Evolutionary conservation across 108 stramenopile genomes (phyloP).

Genomic region (Cyclostephanos tholiformis): DNA sequence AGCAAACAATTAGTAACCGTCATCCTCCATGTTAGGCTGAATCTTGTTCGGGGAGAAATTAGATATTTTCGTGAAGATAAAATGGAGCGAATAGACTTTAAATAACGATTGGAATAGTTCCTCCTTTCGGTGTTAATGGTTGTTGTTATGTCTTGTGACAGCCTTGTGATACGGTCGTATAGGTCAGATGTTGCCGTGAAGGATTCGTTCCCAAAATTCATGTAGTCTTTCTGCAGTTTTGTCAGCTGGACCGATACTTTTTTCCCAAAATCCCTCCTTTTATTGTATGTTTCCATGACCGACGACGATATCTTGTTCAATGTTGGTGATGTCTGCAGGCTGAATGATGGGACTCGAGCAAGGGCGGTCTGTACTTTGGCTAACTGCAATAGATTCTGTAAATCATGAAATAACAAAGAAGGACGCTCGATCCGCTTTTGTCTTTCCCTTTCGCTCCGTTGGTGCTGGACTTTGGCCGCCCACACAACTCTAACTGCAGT

Average conservation of each 20-base stretch:
- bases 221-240: slow-evolving; percentile 44
- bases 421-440: slow-evolving; percentile 22
- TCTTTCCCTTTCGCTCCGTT: slow-evolving; percentile 31
- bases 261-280: slow-evolving; percentile 41
- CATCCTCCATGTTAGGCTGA: slow-evolving; percentile 64
- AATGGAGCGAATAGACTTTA: slow-evolving; percentile 32
- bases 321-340: slow-evolving; percentile 12
- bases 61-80: slow-evolving; percentile 43
- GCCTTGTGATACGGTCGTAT: slow-evolving; percentile 57
- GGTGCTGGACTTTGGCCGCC: slow-evolving; percentile 33
- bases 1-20: slow-evolving; percentile 61
- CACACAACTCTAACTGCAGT: slow-evolving; percentile 22
- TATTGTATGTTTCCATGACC: slow-evolving; percentile 42
- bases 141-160: slow-evolving; percentile 49
- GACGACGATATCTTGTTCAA: slow-evolving; percentile 36
- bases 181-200: slow-evolving; percentile 42
- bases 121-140: slow-evolving; percentile 45
- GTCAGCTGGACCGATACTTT: slow-evolving; percentile 41
- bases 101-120: slow-evolving; percentile 30
- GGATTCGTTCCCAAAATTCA: slow-evolving; percentile 12
- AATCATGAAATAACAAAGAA: slow-evolving; percentile 41
- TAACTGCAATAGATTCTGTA: slow-evolving; percentile 37
- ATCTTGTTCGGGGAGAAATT: slow-evolving; percentile 66
- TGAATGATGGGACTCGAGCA: slow-evolving; percentile 37
- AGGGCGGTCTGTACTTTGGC: slow-evolving; percentile 47